phyloP scores from a whole-genome alignment of 1,284 basidiomycete species.

The Fomitopsis schrenkii region DNA sequence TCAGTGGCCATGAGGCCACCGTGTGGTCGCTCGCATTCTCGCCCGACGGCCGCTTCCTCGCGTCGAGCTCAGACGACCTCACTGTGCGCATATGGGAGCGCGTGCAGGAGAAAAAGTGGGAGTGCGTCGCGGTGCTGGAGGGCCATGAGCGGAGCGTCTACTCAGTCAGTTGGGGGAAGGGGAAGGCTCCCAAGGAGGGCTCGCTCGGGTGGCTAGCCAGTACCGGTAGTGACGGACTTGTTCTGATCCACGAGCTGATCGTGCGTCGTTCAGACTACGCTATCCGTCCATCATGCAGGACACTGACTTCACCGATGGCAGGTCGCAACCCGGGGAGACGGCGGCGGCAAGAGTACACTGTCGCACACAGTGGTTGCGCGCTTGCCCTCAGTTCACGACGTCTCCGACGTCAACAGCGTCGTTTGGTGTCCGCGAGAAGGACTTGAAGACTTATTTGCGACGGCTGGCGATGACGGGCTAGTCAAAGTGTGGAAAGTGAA shows the following conservation, averaged over 20 bases:
- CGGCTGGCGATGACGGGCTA: constrained; percentile 75
- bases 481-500: constrained; percentile 60
- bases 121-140: constrained; percentile 48
- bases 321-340: constrained; percentile 17
- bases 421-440: constrained; percentile 71
- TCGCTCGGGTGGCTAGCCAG: constrained; percentile 70
- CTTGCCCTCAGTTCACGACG: constrained; percentile 61
- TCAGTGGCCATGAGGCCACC: constrained; percentile 81
- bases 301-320: background rate
- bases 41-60: constrained; percentile 79
- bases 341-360: constrained; percentile 23
- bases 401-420: constrained; percentile 76
- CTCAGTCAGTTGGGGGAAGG: constrained; percentile 70
- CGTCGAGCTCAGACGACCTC: constrained; percentile 78
- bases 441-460: constrained; percentile 63
- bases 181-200: constrained; percentile 25
- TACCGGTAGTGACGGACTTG: constrained; percentile 73
- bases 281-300: background rate
- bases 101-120: constrained; percentile 52
- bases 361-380: constrained; percentile 46
- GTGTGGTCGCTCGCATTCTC: constrained; percentile 91
- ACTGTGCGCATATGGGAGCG: constrained; percentile 72
- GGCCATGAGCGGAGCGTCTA: constrained; percentile 77
- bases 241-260: constrained; percentile 71
- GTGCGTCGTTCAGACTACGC: constrained; percentile 34